Evolutionary conservation across 352 stramenopile genomes (phyloP), one percentile per base, ranked within the genome.

Genomic region (Phytophthora hybrid): DNA sequence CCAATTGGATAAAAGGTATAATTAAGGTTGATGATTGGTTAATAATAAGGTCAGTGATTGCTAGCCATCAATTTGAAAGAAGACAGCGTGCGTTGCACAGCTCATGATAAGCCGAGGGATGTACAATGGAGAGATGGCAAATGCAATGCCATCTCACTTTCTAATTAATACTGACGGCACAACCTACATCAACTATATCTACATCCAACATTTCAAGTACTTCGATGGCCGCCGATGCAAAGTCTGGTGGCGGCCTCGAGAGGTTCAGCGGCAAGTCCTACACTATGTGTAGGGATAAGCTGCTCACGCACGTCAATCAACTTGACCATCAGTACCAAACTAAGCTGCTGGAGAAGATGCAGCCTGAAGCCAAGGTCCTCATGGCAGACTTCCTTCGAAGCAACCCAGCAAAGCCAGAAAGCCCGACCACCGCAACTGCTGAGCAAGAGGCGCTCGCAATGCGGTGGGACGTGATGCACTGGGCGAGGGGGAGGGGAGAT

Each of bases 221-320:
- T 6, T n/a, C n/a, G n/a, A 39, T 69, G 59, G 47, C 53, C 11
- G 10, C 41, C 19, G 63, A 71, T 59, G 63, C 66, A 16, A 73
- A 68, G 52, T 37, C 41, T 53, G 39, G 19, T 14, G 39, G 58
- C 31, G 58, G 51, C 18, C 52, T 73, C 7, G 59, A 73, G 29
- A 19, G 11, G n/a, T 73, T 59, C 14, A 67, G 67, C 9, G 59
- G 39, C 2, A 74, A 71, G 34, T 58, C 23, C 10, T 77, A 73
- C 53, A 59, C 53, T 6, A 73, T 69, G 70, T 73, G 59, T 37
- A 73, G 63, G n/a, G 64, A 70, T 39, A 73, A 77, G 23, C 19
- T 70, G 2, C 18, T 73, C 10, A 73, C 59, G 0, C 64, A 77
- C n/a, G 55, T 67, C 64, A 63, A 62, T 5, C 59, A 54, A 46